A percentile compares a stretch with the other conserved stretches of the same genome.
These are phyloP conservation scores for Vitis hybrid DNA, from an alignment of 177 flowering plant species.

Conservation along the genomic window DNA sequence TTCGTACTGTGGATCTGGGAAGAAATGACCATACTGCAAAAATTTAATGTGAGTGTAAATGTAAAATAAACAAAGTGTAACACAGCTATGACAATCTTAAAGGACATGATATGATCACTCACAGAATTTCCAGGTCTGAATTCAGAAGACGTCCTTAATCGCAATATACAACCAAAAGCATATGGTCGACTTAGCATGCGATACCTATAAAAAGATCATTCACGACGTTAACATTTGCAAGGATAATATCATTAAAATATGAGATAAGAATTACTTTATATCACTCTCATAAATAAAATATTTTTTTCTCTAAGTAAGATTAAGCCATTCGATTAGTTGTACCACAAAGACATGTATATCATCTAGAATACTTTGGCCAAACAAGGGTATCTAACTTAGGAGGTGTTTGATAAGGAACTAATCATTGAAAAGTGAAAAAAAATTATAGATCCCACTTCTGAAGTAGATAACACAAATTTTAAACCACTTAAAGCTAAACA, in stretches of 20 bases:
- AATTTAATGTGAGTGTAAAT: conserved; percentile 5
- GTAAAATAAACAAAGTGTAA: conserved; percentile 1
- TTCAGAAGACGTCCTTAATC: conserved; percentile 92
- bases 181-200: conserved; percentile 96
- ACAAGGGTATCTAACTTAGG: too few species aligned
- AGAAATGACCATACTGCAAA: conserved; percentile 97
- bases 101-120: conserved; percentile 24
- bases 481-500: too few species aligned
- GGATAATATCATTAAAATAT: neutral
- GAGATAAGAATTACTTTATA: neutral
- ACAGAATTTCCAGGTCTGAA: conserved; percentile 81
- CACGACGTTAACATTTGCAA: neutral
- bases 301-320: too few species aligned
- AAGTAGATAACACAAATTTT: too few species aligned
- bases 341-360: too few species aligned
- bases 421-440: too few species aligned
- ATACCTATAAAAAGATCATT: conserved; percentile 59
- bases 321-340: too few species aligned
- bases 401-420: too few species aligned
- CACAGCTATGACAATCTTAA: neutral
- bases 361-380: too few species aligned
- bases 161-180: conserved; percentile 87
- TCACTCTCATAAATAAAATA: neutral
- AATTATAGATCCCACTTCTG: too few species aligned
- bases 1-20: conserved; percentile 99